These are phyloP conservation scores for Mollisia scopiformis DNA, from an alignment of 2,329 filamentous ascomycete genomes.

Conservation along the genomic window DNA sequence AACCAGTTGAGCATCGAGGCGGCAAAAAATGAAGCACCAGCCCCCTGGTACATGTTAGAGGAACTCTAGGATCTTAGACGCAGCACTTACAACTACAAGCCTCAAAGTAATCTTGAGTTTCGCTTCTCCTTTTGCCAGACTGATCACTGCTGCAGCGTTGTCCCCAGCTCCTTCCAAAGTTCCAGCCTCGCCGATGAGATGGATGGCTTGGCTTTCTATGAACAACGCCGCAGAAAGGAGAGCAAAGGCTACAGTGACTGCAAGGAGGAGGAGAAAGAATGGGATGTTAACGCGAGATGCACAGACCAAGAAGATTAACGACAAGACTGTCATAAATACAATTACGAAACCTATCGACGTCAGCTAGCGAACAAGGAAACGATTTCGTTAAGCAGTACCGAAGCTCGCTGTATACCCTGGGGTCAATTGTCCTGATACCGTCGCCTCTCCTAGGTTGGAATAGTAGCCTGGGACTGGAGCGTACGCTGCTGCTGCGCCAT, in stretches of 20 bases:
- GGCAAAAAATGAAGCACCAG: background rate
- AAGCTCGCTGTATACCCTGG: background rate
- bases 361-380: background rate
- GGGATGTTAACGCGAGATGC: background rate
- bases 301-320: background rate
- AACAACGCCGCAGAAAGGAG: background rate
- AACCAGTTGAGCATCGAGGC: background rate
- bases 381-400: background rate
- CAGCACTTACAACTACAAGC: background rate
- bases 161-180: background rate
- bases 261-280: background rate
- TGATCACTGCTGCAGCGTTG: background rate
- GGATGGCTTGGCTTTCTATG: background rate
- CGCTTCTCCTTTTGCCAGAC: background rate
- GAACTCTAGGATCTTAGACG: background rate
- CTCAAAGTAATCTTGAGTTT: background rate
- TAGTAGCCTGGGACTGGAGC: background rate
- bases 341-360: background rate
- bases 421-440: background rate
- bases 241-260: background rate
- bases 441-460: background rate
- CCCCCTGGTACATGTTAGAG: background rate
- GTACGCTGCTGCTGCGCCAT: conserved; percentile 1
- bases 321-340: conserved; percentile 6
- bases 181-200: background rate